Evolutionary conservation across 2,329 filamentous ascomycete species (phyloP), one percentile per base, ranked within the genome.

Genomic region (Sporothrix dimorphospora): DNA sequence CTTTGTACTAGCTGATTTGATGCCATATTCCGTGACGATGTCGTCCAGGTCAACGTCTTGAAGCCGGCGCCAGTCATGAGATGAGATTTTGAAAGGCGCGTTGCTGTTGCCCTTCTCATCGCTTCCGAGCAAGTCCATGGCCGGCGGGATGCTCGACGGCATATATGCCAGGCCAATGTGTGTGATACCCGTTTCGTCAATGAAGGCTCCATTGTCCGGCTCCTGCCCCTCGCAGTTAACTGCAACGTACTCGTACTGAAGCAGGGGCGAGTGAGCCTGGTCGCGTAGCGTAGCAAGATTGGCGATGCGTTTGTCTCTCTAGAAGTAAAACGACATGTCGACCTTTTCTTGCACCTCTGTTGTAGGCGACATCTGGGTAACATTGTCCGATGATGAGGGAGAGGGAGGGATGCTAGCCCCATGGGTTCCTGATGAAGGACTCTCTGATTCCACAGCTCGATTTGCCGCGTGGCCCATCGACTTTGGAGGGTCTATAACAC

Each of bases 211-310:
- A n/a, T 24, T 34, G 42, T 27, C 63, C 7, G 12, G 40, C 24
- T 49, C 38, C 7, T n/a, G 40, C 21, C 63, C 63, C 24, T 49
- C 42, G 24, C 4, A 30, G 24, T 30, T 42, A 16, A 66, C 42
- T 4, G 63, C 63, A 11, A 66, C 63, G 16, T 66, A 66, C 63
- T 49, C 63, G 40, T 66, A 66, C 14, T 66, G 42, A 7, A 66
- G 8, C 63, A 66, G 42, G 11, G 63, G 63, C 63, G 63, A 49
- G 42, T 66, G 63, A 7, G 63, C 63, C 21, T 66, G 63, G 63
- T 47, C 42, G 21, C 63, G 63, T 14, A 66, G 42, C 6, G 42
- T 21, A 2, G 40, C 63, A 49, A 66, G 63, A n/a, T 34, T 21
- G 14, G 42, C 14, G 34, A 49, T 49, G 21, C 27, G 24, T 49